A percentile compares a stretch with the other conserved stretches of the same genome.
Evolutionary conservation across 1,284 basidiomycete genomes (phyloP).

Genomic region (Irpex sp.): DNA sequence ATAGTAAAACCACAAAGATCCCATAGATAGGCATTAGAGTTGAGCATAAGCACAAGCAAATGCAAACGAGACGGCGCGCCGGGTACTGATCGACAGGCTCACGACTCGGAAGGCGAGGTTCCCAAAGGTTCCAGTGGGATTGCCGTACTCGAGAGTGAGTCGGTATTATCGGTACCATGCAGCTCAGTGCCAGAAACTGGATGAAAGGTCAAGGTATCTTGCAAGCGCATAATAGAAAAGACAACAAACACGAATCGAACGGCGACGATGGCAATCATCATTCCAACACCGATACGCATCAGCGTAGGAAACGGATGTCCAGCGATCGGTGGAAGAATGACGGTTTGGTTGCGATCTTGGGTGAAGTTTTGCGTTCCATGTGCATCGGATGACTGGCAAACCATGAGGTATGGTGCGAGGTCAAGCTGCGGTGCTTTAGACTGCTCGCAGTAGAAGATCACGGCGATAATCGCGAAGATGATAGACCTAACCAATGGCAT

Average conservation of each 20-base stretch:
- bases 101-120: no score
- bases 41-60: no score
- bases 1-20: no score
- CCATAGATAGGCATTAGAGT: no score
- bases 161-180: no score
- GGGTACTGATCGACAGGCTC: no score
- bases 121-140: no score
- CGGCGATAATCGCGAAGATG: not conserved
- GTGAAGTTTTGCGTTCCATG: not conserved
- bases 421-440: not conserved
- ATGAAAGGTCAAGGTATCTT: not conserved
- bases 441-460: not conserved
- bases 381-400: not conserved
- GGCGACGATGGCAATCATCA: not conserved
- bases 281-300: not conserved
- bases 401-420: not conserved
- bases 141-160: no score
- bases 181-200: no score
- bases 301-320: not conserved
- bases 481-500: not conserved
- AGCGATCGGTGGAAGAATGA: not conserved
- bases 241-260: not conserved
- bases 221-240: not conserved
- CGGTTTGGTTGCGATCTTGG: not conserved
- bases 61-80: no score